These are phyloP conservation scores for Aspergillus affinis DNA, from an alignment of 495 filamentous ascomycete species.

Conservation along the genomic window DNA sequence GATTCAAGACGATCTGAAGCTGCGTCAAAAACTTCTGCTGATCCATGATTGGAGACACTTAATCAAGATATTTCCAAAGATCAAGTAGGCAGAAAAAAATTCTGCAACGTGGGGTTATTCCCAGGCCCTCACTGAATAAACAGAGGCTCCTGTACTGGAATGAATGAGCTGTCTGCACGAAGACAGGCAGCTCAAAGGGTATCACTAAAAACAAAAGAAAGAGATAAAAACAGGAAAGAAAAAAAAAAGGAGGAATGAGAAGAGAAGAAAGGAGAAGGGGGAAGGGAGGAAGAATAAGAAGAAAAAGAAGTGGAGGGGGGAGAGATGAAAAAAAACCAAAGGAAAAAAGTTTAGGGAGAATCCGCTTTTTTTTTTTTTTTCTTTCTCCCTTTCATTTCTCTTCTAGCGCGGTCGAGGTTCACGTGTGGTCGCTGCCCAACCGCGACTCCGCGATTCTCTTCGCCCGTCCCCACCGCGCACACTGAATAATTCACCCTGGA, in stretches of 20 bases:
- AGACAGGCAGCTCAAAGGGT: constrained; percentile 41
- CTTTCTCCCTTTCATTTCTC: neutral
- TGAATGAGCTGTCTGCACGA: constrained; percentile 35
- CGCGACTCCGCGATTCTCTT: neutral
- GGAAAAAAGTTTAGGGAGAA: constrained; percentile 14
- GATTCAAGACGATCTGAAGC: constrained; percentile 71
- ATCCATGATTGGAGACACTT: constrained; percentile 56
- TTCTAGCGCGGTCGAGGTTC: neutral
- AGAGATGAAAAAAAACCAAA: constrained; percentile 1
- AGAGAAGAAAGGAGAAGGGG: constrained; percentile 23
- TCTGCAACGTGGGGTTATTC: constrained; percentile 19
- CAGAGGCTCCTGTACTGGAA: constrained; percentile 18
- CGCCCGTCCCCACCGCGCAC: neutral
- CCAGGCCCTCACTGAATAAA: constrained; percentile 21
- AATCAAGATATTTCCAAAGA: constrained; percentile 2
- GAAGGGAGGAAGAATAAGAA: constrained; percentile 26
- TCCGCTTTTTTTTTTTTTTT: neutral
- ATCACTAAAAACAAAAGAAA: constrained; percentile 35
- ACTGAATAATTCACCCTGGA: neutral
- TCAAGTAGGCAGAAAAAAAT: constrained; percentile 5
- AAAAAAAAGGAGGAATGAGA: constrained; percentile 20
- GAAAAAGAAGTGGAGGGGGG: constrained; percentile 8
- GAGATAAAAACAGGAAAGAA: constrained; percentile 23
- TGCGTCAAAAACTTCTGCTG: constrained; percentile 71
- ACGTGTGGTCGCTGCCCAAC: constrained; percentile 10